Evolutionary conservation across 805 yeast species (phyloP).

Genomic region (Candida silvicultrix): DNA sequence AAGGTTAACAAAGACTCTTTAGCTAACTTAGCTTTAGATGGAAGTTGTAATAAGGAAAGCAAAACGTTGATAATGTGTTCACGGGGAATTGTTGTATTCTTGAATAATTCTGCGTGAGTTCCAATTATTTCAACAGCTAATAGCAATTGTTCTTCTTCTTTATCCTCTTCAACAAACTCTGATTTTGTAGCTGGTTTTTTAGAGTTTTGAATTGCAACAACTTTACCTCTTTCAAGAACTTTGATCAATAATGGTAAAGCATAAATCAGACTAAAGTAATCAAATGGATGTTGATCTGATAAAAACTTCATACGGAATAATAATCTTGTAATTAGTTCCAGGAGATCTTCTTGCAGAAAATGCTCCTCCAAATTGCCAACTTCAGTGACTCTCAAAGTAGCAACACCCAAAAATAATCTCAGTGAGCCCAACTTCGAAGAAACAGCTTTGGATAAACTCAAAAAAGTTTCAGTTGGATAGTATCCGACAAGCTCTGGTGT

Average conservation of each 20-base stretch:
- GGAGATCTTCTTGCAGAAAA: slow-evolving; percentile 43
- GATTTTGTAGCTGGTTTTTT: slow-evolving; percentile 46
- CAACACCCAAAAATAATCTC: slow-evolving; percentile 57
- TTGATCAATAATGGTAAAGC: slow-evolving; percentile 66
- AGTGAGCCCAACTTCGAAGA: slow-evolving; percentile 45
- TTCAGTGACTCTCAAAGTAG: slow-evolving; percentile 54
- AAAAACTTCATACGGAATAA: slow-evolving; percentile 71
- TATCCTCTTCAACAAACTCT: slow-evolving; percentile 75
- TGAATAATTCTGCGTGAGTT: slow-evolving; percentile 62
- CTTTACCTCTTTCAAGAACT: slow-evolving; percentile 62
- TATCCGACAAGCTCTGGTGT: slow-evolving; percentile 34
- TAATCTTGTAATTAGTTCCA: slow-evolving; percentile 54
- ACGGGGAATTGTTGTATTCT: slow-evolving; percentile 64
- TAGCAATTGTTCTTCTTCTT: slow-evolving; percentile 81
- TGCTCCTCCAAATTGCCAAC: slow-evolving; percentile 39
- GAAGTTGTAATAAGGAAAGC: slow-evolving; percentile 60
- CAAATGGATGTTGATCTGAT: slow-evolving; percentile 67
- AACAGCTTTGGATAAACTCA: slow-evolving; percentile 46
- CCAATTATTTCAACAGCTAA: slow-evolving; percentile 71
- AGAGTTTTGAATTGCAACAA: slow-evolving; percentile 44
- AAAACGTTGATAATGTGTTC: slow-evolving; percentile 53
- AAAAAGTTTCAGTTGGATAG: slow-evolving; percentile 41
- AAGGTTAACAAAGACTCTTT: slow-evolving; percentile 78
- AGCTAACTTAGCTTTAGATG: slow-evolving; percentile 73
- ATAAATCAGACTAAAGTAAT: slow-evolving; percentile 62